Evolutionary conservation across 495 filamentous ascomycete species (phyloP).

Genomic region (Trypethelium eluteriae): DNA sequence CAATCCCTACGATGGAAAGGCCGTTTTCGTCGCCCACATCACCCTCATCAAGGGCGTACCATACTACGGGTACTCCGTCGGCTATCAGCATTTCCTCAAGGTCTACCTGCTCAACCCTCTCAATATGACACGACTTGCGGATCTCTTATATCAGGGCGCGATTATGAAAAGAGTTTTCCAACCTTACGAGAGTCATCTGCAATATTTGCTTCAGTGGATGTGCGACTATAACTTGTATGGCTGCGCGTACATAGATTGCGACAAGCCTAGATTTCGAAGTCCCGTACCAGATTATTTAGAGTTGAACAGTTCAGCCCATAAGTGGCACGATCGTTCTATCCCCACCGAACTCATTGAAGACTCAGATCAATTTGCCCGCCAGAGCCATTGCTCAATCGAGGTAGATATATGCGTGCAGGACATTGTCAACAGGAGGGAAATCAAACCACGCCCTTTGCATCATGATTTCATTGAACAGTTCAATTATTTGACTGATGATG

Average conservation of each 20-base stretch:
- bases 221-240: conserved; percentile 94
- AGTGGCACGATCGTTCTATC: conserved; percentile 76
- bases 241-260: conserved; percentile 73
- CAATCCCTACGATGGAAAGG: conserved; percentile 59
- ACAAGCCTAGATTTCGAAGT: conserved; percentile 59
- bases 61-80: conserved; percentile 91
- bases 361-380: conserved; percentile 56
- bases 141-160: conserved; percentile 76
- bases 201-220: conserved; percentile 94
- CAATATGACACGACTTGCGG: conserved; percentile 72
- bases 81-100: conserved; percentile 85
- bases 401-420: conserved; percentile 82
- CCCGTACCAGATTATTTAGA: conserved; percentile 66
- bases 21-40: conserved; percentile 77
- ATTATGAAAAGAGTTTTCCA: conserved; percentile 77
- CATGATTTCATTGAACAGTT: conserved; percentile 77
- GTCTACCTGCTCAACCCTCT: conserved; percentile 84
- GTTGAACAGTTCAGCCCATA: conserved; percentile 45
- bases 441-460: conserved; percentile 67
- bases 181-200: conserved; percentile 86
- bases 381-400: conserved; percentile 82
- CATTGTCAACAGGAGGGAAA: conserved; percentile 72
- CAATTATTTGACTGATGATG: conserved; percentile 53
- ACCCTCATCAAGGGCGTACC: conserved; percentile 86
- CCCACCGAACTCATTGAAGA: conserved; percentile 47